phyloP scores from a whole-genome alignment of 352 stramenopile species.

The Pythium brassicae region DNA sequence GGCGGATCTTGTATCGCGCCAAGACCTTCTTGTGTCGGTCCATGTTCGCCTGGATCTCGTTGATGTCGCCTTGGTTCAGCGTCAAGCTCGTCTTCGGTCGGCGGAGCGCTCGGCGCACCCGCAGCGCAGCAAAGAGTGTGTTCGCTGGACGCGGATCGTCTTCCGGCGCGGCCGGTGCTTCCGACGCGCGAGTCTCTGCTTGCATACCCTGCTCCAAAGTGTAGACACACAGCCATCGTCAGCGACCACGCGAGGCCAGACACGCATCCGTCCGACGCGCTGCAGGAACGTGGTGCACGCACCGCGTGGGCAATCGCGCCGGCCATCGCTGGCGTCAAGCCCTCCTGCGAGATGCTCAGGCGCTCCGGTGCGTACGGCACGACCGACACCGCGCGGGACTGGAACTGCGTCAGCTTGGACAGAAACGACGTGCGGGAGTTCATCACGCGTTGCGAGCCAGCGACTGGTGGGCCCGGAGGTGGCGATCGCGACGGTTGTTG shows the following conservation, averaged over 20 bases:
- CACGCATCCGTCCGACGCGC: no score
- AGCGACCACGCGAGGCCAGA: background rate
- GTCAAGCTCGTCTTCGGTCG: constrained; percentile 18
- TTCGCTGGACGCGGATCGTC: constrained; percentile 16
- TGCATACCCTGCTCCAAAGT: constrained; percentile 2
- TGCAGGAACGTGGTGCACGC: constrained; percentile 1
- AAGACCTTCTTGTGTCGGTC: constrained; percentile 74
- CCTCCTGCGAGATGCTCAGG: constrained; percentile 55
- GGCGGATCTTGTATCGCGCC: constrained; percentile 69
- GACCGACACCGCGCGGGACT: constrained; percentile 35
- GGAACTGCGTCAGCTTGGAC: constrained; percentile 40
- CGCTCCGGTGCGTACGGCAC: constrained; percentile 61
- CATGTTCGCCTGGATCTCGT: constrained; percentile 51
- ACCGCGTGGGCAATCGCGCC: constrained; percentile 37
- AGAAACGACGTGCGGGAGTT: constrained; percentile 43
- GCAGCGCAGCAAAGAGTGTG: constrained; percentile 59
- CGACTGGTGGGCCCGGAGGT: background rate
- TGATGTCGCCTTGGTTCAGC: constrained; percentile 8
- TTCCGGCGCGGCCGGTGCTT: background rate
- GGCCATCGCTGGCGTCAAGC: constrained; percentile 43
- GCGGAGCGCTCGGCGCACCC: constrained; percentile 47
- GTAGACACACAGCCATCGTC: background rate
- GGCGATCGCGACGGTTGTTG: background rate
- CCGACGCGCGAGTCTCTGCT: constrained; percentile 11
- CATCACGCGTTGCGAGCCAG: background rate